These are phyloP conservation scores for Fusarium bulbicola DNA, from an alignment of 2,329 filamentous ascomycete species.

Conservation along the genomic window DNA sequence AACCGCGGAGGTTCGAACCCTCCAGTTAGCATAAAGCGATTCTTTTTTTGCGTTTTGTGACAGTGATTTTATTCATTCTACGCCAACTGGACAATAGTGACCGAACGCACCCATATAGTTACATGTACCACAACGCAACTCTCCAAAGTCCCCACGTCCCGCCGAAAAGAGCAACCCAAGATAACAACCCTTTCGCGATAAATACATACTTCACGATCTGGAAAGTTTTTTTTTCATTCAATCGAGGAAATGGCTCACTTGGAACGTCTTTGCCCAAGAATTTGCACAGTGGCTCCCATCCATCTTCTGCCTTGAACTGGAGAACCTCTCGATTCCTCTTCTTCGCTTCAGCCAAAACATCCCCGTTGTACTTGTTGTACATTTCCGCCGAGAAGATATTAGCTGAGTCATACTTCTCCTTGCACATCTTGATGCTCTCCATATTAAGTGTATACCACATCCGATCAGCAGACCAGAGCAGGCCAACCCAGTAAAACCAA, in stretches of 20 bases:
- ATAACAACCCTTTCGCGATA: slow-evolving; percentile 20
- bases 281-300: slow-evolving; percentile 55
- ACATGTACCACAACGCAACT: neutral
- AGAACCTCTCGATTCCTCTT: slow-evolving; percentile 42
- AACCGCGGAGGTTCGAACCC: slow-evolving; percentile 40
- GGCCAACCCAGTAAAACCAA: slow-evolving; percentile 37
- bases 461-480: slow-evolving; percentile 43
- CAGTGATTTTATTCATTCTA: accelerated
- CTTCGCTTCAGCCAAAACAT: slow-evolving; percentile 43
- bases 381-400: neutral
- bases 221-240: slow-evolving; percentile 35
- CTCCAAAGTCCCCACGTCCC: slow-evolving; percentile 24
- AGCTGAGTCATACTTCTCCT: neutral
- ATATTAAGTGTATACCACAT: slow-evolving; percentile 41
- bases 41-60: neutral
- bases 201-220: slow-evolving; percentile 23
- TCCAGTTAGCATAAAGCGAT: slow-evolving; percentile 34
- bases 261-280: slow-evolving; percentile 42
- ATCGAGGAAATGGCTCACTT: slow-evolving; percentile 16
- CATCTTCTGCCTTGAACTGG: slow-evolving; percentile 46
- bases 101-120: neutral
- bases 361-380: slow-evolving; percentile 32
- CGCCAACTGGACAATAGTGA: too few species aligned
- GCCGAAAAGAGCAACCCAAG: slow-evolving; percentile 20
- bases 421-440: neutral